Percentiles rank a stretch among this genome's conserved stretches.
phyloP scores from a whole-genome alignment of 805 yeast genomes.

The Sugiyamaella qingdaonensis region DNA sequence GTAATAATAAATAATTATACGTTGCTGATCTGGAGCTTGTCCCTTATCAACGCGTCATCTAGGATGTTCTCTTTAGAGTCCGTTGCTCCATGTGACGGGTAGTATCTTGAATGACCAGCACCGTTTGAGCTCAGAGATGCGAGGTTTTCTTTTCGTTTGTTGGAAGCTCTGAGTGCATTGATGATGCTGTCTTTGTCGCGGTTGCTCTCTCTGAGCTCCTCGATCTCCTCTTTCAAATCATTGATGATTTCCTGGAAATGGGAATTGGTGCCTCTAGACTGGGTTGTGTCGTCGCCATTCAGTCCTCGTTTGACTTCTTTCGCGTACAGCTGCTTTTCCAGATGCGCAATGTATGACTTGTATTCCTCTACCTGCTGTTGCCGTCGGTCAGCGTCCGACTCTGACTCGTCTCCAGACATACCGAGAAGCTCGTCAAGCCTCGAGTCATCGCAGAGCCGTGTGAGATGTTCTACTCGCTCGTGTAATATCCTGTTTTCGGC shows the following conservation, averaged over 20 bases:
- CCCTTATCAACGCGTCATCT: not conserved
- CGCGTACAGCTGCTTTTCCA: slow-evolving; percentile 50
- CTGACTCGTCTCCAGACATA: slow-evolving; percentile 30
- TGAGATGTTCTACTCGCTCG: slow-evolving; percentile 66
- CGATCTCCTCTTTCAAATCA: slow-evolving; percentile 66
- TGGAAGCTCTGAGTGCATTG: slow-evolving; percentile 63
- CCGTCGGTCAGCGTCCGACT: slow-evolving; percentile 26
- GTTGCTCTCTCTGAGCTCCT: slow-evolving; percentile 56
- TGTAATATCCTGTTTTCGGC: slow-evolving; percentile 63
- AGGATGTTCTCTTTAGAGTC: not conserved
- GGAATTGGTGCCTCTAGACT: slow-evolving; percentile 2
- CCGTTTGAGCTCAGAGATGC: slow-evolving; percentile 7
- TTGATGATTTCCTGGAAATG: slow-evolving; percentile 36
- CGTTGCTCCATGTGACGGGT: slow-evolving; percentile 3
- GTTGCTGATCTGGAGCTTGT: not conserved
- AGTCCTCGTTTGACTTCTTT: slow-evolving; percentile 14
- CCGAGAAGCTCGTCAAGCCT: slow-evolving; percentile 48
- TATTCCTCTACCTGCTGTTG: slow-evolving; percentile 32
- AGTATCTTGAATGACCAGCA: slow-evolving; percentile 17
- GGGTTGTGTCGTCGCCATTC: slow-evolving; percentile 2
- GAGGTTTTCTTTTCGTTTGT: slow-evolving; percentile 48
- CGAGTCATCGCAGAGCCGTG: slow-evolving; percentile 50
- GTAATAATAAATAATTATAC: not conserved
- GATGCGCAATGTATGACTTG: slow-evolving; percentile 53
- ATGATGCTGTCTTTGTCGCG: slow-evolving; percentile 77